Conservation (phyloP, 2,329 filamentous ascomycete genomes). For the Hypoxylon sp. region DNA sequence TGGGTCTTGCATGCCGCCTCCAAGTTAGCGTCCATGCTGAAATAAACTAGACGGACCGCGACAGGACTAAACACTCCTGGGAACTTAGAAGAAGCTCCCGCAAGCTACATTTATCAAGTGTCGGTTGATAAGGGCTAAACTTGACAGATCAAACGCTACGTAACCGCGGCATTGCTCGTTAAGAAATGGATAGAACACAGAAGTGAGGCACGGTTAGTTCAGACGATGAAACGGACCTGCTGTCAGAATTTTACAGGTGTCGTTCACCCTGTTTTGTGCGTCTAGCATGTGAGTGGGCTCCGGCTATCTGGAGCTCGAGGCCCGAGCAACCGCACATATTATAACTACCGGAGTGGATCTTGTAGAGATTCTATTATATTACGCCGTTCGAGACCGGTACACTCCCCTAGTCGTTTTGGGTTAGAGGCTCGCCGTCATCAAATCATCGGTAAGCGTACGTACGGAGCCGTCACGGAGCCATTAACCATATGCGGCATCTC, state of each 20-base stretch:
- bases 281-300: slow-evolving; percentile 1
- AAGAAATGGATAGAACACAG: neutral
- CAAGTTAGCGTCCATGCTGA: slow-evolving; percentile 7
- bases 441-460: slow-evolving; percentile 22
- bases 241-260: slow-evolving; percentile 25
- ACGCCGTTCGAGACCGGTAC: slow-evolving; percentile 22
- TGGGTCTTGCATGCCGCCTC: slow-evolving; percentile 17
- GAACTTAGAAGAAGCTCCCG: slow-evolving; percentile 4
- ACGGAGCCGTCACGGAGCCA: slow-evolving; percentile 26
- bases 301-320: slow-evolving; percentile 8
- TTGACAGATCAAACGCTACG: neutral
- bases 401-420: slow-evolving; percentile 5
- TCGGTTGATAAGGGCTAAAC: neutral
- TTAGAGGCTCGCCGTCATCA: slow-evolving; percentile 1
- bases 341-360: slow-evolving; percentile 32
- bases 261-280: slow-evolving; percentile 16
- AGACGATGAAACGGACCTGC: slow-evolving; percentile 14
- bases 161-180: neutral
- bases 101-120: neutral
- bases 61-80: neutral
- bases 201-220: neutral
- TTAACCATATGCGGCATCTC: slow-evolving; percentile 26
- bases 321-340: slow-evolving; percentile 14
- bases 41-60: slow-evolving; percentile 1
- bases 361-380: slow-evolving; percentile 19